Evolutionary conservation across 2,329 filamentous ascomycete genomes (phyloP), one percentile per base, ranked within the genome.

Genomic region (Aaosphaeria arxii): DNA sequence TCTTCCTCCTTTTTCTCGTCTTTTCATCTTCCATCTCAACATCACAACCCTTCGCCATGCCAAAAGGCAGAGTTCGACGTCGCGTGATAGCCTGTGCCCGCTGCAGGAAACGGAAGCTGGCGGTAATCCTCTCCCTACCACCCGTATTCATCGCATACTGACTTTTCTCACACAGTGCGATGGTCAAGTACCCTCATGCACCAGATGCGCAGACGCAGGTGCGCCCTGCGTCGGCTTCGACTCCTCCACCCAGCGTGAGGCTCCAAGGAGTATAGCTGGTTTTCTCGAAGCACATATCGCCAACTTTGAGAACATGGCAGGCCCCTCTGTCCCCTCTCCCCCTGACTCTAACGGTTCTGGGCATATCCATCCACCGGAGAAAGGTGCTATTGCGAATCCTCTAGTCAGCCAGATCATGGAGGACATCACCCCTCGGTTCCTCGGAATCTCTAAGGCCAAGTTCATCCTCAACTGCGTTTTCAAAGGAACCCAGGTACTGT

Each of bases 11-110:
- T 17, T 17, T 28, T 11, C 39, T 24, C 39, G 9, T 24, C 39
- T 40, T 9, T 17, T 40, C 39, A 9, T 11, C 9, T 7, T 9
- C 11, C 39, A 24, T 40, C 39, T 28, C 39, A 36, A n/a, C 33
- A 11, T 17, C 11, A 40, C 7, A 40, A 28, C 24, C 17, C 24
- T 40, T 7, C 39, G 39, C 39, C 30, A 69, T 66, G 64, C 59
- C 66, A 49, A 59, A 61, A 42, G 62, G 58, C 45, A 69, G 63
- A 54, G 66, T 69, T 39, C 59, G 66, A 42, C 61, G 66, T 39
- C 54, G 66, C 13, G 66, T 69, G 47, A 57, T 69, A 39, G 66
- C 66, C 41, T 69, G 66, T 50, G 66, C 66, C 9, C 60, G 66
- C 49, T 69, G 66, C 51, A 55, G 66, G 35, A 68, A 65, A 52